Conservation (phyloP, 768 basidiomycete species). For the Pluteus cervinus region DNA sequence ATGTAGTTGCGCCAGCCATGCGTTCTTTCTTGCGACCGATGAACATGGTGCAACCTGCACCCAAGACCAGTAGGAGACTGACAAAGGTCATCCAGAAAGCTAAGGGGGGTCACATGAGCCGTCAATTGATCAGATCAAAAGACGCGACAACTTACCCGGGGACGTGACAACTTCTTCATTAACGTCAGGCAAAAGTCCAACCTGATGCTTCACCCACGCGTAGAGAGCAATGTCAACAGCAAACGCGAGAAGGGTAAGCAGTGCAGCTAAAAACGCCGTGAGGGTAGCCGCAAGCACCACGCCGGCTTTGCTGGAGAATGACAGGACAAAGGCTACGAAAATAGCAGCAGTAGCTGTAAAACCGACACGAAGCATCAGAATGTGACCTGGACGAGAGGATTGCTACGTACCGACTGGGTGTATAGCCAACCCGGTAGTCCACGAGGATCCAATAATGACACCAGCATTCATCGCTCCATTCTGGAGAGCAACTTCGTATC, state of each 20-base stretch:
- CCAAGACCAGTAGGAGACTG: slow-evolving; percentile 52
- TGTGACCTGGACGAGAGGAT: slow-evolving; percentile 2
- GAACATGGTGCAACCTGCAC: slow-evolving; percentile 67
- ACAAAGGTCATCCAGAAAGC: slow-evolving; percentile 77
- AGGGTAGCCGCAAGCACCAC: slow-evolving; percentile 60
- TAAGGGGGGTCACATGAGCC: slow-evolving; percentile 14
- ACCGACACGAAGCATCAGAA: background rate
- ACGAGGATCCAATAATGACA: slow-evolving; percentile 44
- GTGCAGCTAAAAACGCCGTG: slow-evolving; percentile 64
- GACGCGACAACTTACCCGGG: no score
- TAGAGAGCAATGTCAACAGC: slow-evolving; percentile 73
- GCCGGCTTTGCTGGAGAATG: slow-evolving; percentile 51
- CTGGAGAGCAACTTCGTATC: slow-evolving; percentile 43
- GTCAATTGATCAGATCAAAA: slow-evolving; percentile 5
- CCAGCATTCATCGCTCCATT: slow-evolving; percentile 24
- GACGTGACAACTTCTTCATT: slow-evolving; percentile 4
- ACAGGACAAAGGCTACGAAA: slow-evolving; percentile 58
- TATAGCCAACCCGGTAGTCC: slow-evolving; percentile 71
- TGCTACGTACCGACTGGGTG: slow-evolving; percentile 63
- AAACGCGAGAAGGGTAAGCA: slow-evolving; percentile 66
- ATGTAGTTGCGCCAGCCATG: slow-evolving; percentile 30
- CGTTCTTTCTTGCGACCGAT: slow-evolving; percentile 58
- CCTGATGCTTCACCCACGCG: slow-evolving; percentile 58
- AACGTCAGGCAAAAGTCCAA: slow-evolving; percentile 21
- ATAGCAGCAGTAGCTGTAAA: slow-evolving; percentile 44